phyloP scores from a whole-genome alignment of 202 grass and related monocot genomes.

The Elaeis oleifera region DNA sequence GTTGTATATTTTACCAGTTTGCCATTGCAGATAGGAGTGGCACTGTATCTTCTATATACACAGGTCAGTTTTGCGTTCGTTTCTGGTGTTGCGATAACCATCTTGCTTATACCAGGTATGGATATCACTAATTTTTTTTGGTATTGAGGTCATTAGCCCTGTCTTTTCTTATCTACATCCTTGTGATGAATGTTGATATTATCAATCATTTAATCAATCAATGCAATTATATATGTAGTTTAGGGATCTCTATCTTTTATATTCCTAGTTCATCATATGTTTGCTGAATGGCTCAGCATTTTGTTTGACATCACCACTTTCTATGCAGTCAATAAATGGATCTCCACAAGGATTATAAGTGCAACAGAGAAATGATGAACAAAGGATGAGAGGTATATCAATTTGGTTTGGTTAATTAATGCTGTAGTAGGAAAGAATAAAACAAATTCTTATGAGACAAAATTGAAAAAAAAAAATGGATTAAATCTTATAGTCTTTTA shows the following conservation, averaged over 20 bases:
- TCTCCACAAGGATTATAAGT: conserved; percentile 72
- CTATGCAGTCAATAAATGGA: conserved; percentile 87
- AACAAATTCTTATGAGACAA: too few species aligned
- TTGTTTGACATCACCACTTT: not conserved
- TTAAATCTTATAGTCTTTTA: too few species aligned
- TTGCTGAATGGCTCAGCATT: too few species aligned
- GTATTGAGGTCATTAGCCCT: not conserved
- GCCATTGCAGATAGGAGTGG: conserved; percentile 91
- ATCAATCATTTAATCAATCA: not conserved
- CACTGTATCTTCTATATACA: conserved; percentile 84
- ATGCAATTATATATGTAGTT: conserved; percentile 2
- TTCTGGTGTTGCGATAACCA: conserved; percentile 82
- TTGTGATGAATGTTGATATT: not conserved
- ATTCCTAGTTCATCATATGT: too few species aligned
- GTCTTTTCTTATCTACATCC: too few species aligned
- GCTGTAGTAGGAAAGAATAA: not conserved
- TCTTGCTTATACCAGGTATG: conserved; percentile 91
- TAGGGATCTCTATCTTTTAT: conserved; percentile 14
- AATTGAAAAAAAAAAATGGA: too few species aligned
- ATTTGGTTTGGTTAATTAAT: not conserved
- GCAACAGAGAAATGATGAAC: conserved; percentile 93
- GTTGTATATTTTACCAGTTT: conserved; percentile 33
- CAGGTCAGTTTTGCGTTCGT: conserved; percentile 97
- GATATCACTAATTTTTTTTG: conserved; percentile 9
- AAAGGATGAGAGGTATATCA: conserved; percentile 75